Evolutionary conservation across 805 yeast species (phyloP).

Genomic region (Lachancea cidri): DNA sequence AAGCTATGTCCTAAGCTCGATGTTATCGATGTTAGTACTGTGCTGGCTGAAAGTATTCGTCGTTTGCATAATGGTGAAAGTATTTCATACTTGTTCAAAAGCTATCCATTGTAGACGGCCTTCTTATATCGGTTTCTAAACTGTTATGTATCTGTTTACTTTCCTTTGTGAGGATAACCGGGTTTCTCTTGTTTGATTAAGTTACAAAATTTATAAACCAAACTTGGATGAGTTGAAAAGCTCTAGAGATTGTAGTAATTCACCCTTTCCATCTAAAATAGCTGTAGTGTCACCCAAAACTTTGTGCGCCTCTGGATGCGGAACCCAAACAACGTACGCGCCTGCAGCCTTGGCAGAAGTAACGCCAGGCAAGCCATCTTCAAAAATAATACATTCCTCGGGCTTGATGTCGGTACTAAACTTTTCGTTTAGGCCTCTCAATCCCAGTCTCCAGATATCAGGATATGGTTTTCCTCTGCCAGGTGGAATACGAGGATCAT

Average conservation of each 20-base stretch:
- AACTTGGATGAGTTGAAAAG: conserved; percentile 48
- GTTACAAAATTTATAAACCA: conserved; percentile 33
- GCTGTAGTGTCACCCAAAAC: conserved; percentile 49
- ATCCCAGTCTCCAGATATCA: conserved; percentile 84
- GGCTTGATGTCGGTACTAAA: conserved; percentile 45
- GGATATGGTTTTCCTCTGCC: conserved; percentile 95
- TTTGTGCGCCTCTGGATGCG: conserved; percentile 67
- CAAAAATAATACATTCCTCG: conserved; percentile 83
- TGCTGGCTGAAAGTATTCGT: conserved; percentile 89
- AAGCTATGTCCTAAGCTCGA: conserved; percentile 63
- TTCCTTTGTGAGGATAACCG: background rate
- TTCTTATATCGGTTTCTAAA: background rate
- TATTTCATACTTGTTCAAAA: conserved; percentile 74
- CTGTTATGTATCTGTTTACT: background rate
- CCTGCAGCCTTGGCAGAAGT: conserved; percentile 78
- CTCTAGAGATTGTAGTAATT: conserved; percentile 45
- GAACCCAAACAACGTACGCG: conserved; percentile 89
- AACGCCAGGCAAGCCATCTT: conserved; percentile 94
- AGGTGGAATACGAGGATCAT: conserved; percentile 71
- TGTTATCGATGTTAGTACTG: conserved; percentile 77
- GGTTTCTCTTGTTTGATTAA: too few relatives aligned
- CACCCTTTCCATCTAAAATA: conserved; percentile 54
- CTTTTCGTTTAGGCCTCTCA: conserved; percentile 62
- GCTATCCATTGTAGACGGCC: conserved; percentile 27
- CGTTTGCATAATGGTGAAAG: conserved; percentile 96